A percentile compares a stretch with the other conserved stretches of the same genome.
phyloP scores from a whole-genome alignment of 2,329 filamentous ascomycete species.

The Huntiella moniliformis region DNA sequence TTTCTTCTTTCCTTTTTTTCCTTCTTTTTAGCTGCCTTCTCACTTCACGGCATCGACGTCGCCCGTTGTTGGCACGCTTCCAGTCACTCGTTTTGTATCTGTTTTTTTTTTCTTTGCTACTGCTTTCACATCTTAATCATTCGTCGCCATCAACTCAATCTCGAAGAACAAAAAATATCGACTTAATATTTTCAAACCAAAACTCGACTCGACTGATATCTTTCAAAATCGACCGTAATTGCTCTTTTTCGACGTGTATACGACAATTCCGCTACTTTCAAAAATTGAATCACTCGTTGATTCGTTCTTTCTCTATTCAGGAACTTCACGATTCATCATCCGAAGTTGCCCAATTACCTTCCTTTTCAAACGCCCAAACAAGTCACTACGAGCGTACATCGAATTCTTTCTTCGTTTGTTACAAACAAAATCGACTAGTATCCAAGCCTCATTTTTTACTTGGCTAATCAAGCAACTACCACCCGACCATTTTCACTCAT shows the following conservation, averaged over 20 bases:
- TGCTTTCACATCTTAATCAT: not conserved
- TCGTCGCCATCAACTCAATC: not conserved
- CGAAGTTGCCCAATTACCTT: conserved; percentile 9
- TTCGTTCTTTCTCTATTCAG: conserved; percentile 8
- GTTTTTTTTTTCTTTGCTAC: conserved; percentile 1
- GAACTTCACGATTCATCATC: conserved; percentile 1
- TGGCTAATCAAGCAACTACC: not conserved
- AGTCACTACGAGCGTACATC: no score
- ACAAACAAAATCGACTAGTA: not conserved
- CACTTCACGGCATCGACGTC: conserved; percentile 1
- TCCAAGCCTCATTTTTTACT: not conserved
- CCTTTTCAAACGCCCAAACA: not conserved
- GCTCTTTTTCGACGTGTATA: no score
- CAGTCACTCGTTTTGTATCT: conserved; percentile 1
- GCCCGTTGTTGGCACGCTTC: conserved; percentile 4
- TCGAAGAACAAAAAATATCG: not conserved
- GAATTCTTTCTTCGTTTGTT: no score
- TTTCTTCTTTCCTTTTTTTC: not conserved
- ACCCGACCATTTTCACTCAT: not conserved
- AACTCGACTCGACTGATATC: not conserved
- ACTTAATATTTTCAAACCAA: not conserved
- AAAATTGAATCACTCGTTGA: conserved; percentile 5
- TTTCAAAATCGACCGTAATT: not conserved
- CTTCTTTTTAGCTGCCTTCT: no score
- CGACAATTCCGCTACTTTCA: no score